Conservation (phyloP, 2,329 filamentous ascomycete species). For the Aspergillus sclerotialis region DNA sequence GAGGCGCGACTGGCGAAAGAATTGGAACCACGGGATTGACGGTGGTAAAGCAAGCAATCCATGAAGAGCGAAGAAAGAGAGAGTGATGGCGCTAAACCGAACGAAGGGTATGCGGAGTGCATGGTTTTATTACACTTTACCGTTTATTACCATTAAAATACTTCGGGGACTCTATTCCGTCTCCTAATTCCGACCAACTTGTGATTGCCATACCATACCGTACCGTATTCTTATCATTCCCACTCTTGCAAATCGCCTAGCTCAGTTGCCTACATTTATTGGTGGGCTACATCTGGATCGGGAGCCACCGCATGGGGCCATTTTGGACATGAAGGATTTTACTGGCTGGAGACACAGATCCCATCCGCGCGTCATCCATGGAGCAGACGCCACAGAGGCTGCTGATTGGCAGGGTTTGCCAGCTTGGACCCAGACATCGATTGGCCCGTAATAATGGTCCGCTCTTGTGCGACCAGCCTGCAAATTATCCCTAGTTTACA, state of each 20-base stretch:
- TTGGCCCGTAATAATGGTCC: slow-evolving; percentile 1
- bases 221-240: slow-evolving; percentile 3
- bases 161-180: not conserved
- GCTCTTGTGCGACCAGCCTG: too few species aligned
- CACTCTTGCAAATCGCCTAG: slow-evolving; percentile 13
- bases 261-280: slow-evolving; percentile 15
- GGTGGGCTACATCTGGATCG: slow-evolving; percentile 6
- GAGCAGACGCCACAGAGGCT: slow-evolving; percentile 2
- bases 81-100: slow-evolving; percentile 14
- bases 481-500: too few species aligned
- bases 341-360: slow-evolving; percentile 8
- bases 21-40: too few species aligned
- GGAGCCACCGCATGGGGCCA: slow-evolving; percentile 6
- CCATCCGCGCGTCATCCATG: slow-evolving; percentile 13
- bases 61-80: too few species aligned
- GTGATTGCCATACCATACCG: slow-evolving; percentile 12
- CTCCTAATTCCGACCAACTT: not conserved
- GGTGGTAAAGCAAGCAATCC: too few species aligned
- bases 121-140: not conserved
- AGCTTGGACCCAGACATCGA: not conserved
- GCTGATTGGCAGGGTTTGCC: slow-evolving; percentile 9
- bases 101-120: slow-evolving; percentile 5
- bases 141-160: not conserved
- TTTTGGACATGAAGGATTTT: not conserved
- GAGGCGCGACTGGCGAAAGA: slow-evolving; percentile 2